Evolutionary conservation across 345 rosid genomes (phyloP).

Genomic region (Populus alba): DNA sequence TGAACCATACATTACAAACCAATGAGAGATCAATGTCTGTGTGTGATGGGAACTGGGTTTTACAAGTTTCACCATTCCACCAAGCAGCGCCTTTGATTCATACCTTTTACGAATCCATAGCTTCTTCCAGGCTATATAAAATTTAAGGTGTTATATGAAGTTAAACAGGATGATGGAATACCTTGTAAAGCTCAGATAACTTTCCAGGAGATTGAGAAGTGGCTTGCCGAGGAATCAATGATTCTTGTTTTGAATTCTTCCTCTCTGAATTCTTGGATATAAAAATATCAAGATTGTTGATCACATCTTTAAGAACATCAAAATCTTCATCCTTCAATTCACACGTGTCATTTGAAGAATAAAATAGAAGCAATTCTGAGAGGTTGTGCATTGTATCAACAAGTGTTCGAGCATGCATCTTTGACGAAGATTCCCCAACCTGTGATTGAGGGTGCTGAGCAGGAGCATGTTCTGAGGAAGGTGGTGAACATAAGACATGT

Average conservation of each 20-base stretch:
- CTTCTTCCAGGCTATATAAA: not conserved
- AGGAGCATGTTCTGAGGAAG: slow-evolving; percentile 37
- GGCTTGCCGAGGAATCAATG: slow-evolving; percentile 21
- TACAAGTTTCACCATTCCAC: not conserved
- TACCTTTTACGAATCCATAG: not conserved
- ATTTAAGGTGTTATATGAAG: not conserved
- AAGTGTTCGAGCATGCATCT: slow-evolving; percentile 32
- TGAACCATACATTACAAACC: not conserved
- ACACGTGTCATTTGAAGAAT: slow-evolving; percentile 50
- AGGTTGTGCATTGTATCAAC: slow-evolving; percentile 58
- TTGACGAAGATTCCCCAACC: slow-evolving; percentile 26
- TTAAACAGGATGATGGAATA: slow-evolving; percentile 20
- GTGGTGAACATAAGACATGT: slow-evolving; percentile 32
- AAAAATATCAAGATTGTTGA: slow-evolving; percentile 57
- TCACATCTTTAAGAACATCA: slow-evolving; percentile 53
- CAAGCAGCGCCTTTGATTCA: not conserved
- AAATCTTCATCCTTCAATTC: slow-evolving; percentile 51
- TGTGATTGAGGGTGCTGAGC: slow-evolving; percentile 18
- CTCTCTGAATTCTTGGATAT: slow-evolving; percentile 35
- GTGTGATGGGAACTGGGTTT: not conserved
- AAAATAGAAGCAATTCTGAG: slow-evolving; percentile 66
- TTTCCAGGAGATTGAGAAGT: slow-evolving; percentile 20
- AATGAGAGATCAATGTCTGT: not conserved
- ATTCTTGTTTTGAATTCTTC: slow-evolving; percentile 29
- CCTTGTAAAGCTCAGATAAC: slow-evolving; percentile 43